Percentiles rank a stretch among this genome's conserved stretches.
These are phyloP conservation scores for Rhynchosporium secalis DNA, from an alignment of 2,329 filamentous ascomycete genomes.

Conservation along the genomic window DNA sequence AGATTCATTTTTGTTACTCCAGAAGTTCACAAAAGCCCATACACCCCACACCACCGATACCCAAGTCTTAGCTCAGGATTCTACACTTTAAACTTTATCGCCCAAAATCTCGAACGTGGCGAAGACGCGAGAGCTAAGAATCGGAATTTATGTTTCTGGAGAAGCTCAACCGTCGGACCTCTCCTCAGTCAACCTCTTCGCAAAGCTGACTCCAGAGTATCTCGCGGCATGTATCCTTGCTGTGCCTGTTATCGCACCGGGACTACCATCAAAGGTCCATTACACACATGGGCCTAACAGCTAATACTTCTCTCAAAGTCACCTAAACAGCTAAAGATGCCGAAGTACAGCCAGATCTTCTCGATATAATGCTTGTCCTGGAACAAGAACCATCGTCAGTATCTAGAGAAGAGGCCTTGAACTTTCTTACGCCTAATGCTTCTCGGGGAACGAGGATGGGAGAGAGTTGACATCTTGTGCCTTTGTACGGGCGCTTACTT, in stretches of 20 bases:
- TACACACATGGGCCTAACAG: constrained; percentile 49
- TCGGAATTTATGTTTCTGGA: constrained; percentile 53
- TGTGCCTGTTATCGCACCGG: constrained; percentile 42
- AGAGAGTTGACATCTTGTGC: constrained; percentile 50
- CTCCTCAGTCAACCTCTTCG: constrained; percentile 53
- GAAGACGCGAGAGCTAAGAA: constrained; percentile 39
- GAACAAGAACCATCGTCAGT: constrained; percentile 47
- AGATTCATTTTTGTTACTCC: neutral
- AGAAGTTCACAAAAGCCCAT: too few relatives aligned
- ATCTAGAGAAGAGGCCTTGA: constrained; percentile 41
- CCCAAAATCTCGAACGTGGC: constrained; percentile 8
- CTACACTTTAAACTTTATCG: neutral
- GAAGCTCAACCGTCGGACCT: constrained; percentile 52
- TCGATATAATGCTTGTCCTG: constrained; percentile 54
- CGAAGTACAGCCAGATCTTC: constrained; percentile 50
- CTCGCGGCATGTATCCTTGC: constrained; percentile 44
- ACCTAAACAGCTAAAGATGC: constrained; percentile 48
- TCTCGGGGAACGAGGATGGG: constrained; percentile 28
- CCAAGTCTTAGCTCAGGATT: neutral
- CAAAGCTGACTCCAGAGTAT: constrained; percentile 49
- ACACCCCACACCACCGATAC: too few relatives aligned
- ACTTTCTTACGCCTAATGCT: constrained; percentile 48
- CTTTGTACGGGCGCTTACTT: constrained; percentile 54
- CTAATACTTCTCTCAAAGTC: constrained; percentile 42
- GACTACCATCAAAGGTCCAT: constrained; percentile 46